Evolutionary conservation across 768 basidiomycete species (phyloP).

Genomic region (Boletus patriciae): DNA sequence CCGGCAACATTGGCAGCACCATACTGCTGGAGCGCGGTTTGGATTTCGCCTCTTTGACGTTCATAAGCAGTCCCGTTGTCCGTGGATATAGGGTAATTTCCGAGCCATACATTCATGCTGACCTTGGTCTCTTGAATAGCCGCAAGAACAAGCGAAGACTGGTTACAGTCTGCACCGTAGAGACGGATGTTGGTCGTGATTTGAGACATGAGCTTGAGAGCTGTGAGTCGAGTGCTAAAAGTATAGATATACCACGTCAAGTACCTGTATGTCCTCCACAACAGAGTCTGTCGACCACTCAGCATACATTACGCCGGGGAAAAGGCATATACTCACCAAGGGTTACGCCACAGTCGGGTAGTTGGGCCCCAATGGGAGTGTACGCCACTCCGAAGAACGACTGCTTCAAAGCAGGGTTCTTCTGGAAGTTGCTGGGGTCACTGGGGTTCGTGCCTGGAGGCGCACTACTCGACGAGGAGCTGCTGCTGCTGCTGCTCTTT

Average conservation of each 20-base stretch:
- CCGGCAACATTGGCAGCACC: conserved; percentile 76
- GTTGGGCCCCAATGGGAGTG: conserved; percentile 72
- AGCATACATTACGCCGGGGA: background rate
- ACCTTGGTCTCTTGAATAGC: conserved; percentile 91
- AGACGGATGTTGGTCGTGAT: conserved; percentile 78
- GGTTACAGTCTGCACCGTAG: conserved; percentile 88
- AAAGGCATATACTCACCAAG: conserved; percentile 30
- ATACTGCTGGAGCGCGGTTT: conserved; percentile 69
- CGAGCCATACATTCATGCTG: conserved; percentile 76
- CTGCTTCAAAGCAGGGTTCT: conserved; percentile 65
- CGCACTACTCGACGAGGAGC: conserved; percentile 16
- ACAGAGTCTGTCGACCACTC: conserved; percentile 43
- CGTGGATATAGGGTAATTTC: conserved; percentile 61
- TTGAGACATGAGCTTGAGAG: conserved; percentile 72
- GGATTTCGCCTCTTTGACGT: conserved; percentile 69
- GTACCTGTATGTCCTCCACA: conserved; percentile 70
- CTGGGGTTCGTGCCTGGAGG: conserved; percentile 43
- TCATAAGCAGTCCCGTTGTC: conserved; percentile 69
- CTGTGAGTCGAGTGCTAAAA: conserved; percentile 5
- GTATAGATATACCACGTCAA: conserved; percentile 9
- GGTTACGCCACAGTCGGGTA: conserved; percentile 65
- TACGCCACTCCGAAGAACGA: conserved; percentile 88
- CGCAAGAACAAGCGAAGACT: conserved; percentile 77
- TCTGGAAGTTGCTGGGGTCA: conserved; percentile 78
- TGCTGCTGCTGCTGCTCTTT: conserved; percentile 41